A percentile compares a stretch with the other conserved stretches of the same genome.
Evolutionary conservation across 805 yeast species (phyloP).

Genomic region (Yamadazyma takamatsuzukensis): DNA sequence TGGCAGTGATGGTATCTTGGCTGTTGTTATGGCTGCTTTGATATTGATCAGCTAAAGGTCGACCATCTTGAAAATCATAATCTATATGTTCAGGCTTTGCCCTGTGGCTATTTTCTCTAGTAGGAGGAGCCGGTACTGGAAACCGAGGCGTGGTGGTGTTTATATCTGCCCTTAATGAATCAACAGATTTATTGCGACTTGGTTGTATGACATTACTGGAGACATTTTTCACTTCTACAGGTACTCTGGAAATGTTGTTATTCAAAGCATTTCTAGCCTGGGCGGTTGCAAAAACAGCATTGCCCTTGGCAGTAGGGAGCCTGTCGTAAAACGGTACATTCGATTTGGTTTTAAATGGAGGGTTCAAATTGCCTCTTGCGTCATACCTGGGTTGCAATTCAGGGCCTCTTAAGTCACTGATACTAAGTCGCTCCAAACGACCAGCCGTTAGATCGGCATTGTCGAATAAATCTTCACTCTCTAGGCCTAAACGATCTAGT

Average conservation of each 20-base stretch:
- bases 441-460: conserved; percentile 8
- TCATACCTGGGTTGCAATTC: not conserved
- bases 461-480: conserved; percentile 19
- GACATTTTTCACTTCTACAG: conserved; percentile 14
- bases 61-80: too few relatives aligned
- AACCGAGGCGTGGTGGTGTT: conserved; percentile 5
- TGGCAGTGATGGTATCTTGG: not conserved
- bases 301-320: too few relatives aligned
- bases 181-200: conserved; percentile 20
- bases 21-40: too few relatives aligned
- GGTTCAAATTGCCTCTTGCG: not conserved
- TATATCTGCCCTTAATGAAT: conserved; percentile 23
- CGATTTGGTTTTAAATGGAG: not conserved
- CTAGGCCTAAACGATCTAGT: conserved; percentile 34
- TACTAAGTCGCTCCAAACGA: conserved; percentile 7
- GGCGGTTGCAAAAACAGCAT: too few relatives aligned
- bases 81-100: too few relatives aligned
- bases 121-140: too few relatives aligned
- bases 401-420: conserved; percentile 1
- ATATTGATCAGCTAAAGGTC: too few relatives aligned
- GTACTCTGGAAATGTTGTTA: too few relatives aligned
- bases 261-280: too few relatives aligned
- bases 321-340: too few relatives aligned
- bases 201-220: conserved; percentile 19
- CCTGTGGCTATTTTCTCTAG: too few relatives aligned